Conservation (phyloP, 2,329 filamentous ascomycete genomes). For the Paecilomyces dactylethromorphus region DNA sequence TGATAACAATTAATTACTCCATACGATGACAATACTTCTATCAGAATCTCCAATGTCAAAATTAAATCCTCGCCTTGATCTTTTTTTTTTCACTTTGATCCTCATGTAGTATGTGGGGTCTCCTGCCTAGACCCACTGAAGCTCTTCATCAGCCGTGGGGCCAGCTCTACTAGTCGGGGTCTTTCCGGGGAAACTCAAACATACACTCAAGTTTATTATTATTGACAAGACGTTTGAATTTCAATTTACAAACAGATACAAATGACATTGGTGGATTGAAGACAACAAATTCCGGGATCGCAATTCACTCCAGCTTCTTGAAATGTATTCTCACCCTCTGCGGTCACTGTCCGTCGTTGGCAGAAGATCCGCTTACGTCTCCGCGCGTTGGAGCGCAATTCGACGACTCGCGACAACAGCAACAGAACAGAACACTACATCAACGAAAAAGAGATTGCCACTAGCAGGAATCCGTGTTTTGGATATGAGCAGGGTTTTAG, state of each 20-base stretch:
- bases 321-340: neutral
- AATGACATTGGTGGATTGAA: neutral
- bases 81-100: neutral
- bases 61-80: neutral
- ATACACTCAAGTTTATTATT: neutral
- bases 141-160: neutral
- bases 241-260: neutral
- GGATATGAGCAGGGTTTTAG: slow-evolving; percentile 23
- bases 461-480: slow-evolving; percentile 19
- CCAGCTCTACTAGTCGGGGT: neutral
- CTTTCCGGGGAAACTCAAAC: neutral
- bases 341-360: neutral
- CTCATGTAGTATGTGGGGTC: neutral
- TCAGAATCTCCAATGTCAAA: no score
- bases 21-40: no score
- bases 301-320: neutral
- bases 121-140: neutral
- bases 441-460: slow-evolving; percentile 1
- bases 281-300: neutral
- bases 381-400: neutral
- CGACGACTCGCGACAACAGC: neutral
- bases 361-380: neutral
- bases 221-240: neutral
- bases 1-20: no score
- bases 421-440: neutral